phyloP scores from a whole-genome alignment of 1,284 basidiomycete genomes.

The Microstroma glucosiphilum region DNA sequence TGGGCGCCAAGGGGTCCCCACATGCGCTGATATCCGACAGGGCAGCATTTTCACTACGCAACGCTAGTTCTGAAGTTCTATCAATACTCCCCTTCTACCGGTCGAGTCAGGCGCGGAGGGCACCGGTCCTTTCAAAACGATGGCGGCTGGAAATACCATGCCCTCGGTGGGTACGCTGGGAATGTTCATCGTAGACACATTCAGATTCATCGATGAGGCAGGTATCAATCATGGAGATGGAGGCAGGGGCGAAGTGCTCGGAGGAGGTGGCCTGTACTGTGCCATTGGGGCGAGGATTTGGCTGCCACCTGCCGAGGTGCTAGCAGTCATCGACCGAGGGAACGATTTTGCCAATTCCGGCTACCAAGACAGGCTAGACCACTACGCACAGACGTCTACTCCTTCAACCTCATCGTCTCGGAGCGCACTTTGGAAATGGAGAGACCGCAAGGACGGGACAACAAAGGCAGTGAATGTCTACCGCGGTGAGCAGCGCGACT shows the following conservation, averaged over 20 bases:
- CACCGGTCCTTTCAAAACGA: neutral
- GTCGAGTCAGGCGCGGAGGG: neutral
- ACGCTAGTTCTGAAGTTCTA: too few relatives aligned
- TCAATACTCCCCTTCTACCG: neutral
- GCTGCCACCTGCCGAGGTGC: slow-evolving; percentile 9
- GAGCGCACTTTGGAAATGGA: slow-evolving; percentile 11
- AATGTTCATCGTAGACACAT: slow-evolving; percentile 21
- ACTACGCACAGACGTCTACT: neutral
- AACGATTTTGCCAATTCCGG: slow-evolving; percentile 8
- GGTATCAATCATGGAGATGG: slow-evolving; percentile 7
- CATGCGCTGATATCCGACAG: too few relatives aligned
- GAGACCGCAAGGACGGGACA: slow-evolving; percentile 13
- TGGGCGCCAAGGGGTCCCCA: too few relatives aligned
- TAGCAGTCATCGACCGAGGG: slow-evolving; percentile 16
- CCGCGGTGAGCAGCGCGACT: slow-evolving; percentile 15
- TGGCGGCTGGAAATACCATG: neutral
- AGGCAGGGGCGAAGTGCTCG: slow-evolving; percentile 10
- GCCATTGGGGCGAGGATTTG: slow-evolving; percentile 15
- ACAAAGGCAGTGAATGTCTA: slow-evolving; percentile 19
- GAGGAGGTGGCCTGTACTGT: slow-evolving; percentile 18
- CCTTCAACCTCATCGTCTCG: neutral
- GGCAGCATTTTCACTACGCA: too few relatives aligned
- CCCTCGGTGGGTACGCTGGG: slow-evolving; percentile 14
- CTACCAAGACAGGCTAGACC: slow-evolving; percentile 6
- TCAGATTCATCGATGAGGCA: slow-evolving; percentile 11